These are phyloP conservation scores for Fusarium hainanense DNA, from an alignment of 2,329 filamentous ascomycete genomes.

Conservation along the genomic window DNA sequence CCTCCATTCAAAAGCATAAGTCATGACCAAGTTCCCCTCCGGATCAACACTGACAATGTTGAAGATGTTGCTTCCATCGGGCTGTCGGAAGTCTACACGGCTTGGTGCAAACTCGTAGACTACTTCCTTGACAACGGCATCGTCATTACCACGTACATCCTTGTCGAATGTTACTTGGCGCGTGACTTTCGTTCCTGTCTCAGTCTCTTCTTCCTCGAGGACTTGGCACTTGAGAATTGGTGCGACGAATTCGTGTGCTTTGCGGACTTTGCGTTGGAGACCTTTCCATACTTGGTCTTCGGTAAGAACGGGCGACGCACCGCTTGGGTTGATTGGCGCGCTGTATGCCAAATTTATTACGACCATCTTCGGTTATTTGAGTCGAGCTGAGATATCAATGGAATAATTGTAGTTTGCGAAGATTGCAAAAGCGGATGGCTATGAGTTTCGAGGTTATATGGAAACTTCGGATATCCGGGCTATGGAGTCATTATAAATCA, in stretches of 20 bases:
- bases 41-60: constrained; percentile 49
- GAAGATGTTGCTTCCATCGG: constrained; percentile 51
- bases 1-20: constrained; percentile 52
- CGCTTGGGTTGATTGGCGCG: constrained; percentile 51
- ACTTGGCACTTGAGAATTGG: constrained; percentile 50
- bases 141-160: constrained; percentile 10
- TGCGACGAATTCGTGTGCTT: constrained; percentile 53
- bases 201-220: constrained; percentile 41
- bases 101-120: constrained; percentile 49
- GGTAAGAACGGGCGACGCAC: constrained; percentile 45
- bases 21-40: constrained; percentile 49
- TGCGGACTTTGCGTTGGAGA: constrained; percentile 51
- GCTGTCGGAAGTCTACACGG: constrained; percentile 51
- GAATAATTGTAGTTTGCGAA: too few relatives aligned
- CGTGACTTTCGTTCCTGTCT: constrained; percentile 37
- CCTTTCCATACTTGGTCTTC: constrained; percentile 51
- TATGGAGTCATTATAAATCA: constrained; percentile 2
- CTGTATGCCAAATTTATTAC: constrained; percentile 50
- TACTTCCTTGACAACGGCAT: constrained; percentile 42
- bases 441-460: background rate
- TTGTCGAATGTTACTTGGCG: constrained; percentile 47
- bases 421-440: too few relatives aligned
- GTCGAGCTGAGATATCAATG: too few relatives aligned
- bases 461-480: background rate
- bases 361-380: constrained; percentile 43